These are phyloP conservation scores for Dendrobium huoshanense DNA, from an alignment of 106 monocot genomes.

Conservation along the genomic window DNA sequence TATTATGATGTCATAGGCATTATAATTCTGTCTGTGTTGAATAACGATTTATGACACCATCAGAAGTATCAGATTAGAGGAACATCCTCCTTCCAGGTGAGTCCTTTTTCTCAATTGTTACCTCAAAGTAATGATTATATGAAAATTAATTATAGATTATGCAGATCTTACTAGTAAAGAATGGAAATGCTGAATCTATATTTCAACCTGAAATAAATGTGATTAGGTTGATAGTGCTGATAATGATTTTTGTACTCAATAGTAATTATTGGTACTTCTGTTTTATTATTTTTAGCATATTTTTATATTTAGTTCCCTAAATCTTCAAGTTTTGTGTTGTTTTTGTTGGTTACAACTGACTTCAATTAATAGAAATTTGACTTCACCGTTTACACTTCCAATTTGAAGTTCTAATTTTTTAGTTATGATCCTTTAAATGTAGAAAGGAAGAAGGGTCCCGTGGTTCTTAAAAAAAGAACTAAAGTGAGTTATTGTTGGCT, in stretches of 20 bases:
- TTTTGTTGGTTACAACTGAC: neutral
- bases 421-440: neutral
- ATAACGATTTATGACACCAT: slow-evolving; percentile 70
- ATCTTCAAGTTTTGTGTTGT: neutral
- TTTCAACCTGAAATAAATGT: neutral
- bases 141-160: neutral
- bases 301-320: neutral
- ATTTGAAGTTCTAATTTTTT: neutral
- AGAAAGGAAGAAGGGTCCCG: neutral
- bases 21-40: slow-evolving; percentile 7
- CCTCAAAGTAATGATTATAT: neutral
- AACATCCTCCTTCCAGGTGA: slow-evolving; percentile 48
- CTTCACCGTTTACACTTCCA: neutral
- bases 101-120: neutral
- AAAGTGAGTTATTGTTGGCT: neutral
- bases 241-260: neutral
- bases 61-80: slow-evolving; percentile 43
- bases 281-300: neutral
- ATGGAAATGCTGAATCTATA: neutral
- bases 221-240: neutral
- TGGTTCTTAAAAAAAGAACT: neutral
- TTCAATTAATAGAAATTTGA: neutral
- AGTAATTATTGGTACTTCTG: neutral
- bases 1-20: too few species aligned
- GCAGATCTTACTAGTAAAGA: neutral